Evolutionary conservation across 176 grass and related monocot species (phyloP).

Genomic region (Eragrostis curvula): DNA sequence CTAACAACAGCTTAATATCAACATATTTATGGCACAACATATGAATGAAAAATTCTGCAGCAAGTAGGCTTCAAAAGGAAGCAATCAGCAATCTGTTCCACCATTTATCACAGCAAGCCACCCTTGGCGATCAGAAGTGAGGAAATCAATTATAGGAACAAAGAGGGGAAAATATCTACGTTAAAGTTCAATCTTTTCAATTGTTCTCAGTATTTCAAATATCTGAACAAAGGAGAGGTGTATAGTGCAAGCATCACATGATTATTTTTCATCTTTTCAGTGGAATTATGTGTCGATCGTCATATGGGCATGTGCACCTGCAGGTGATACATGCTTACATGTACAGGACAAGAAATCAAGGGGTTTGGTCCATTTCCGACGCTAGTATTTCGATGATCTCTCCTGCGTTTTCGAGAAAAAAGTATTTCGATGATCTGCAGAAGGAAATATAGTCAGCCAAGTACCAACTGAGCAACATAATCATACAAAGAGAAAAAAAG

Average conservation of each 20-base stretch:
- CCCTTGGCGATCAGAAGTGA: no score
- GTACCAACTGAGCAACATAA: constrained; percentile 17
- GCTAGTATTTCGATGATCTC: constrained; percentile 44
- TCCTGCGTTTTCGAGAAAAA: no score
- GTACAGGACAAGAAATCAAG: constrained; percentile 15
- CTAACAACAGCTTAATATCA: no score
- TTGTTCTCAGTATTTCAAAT: constrained; percentile 13
- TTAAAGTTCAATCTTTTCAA: constrained; percentile 3
- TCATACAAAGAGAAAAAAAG: neutral
- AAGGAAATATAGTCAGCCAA: constrained; percentile 20
- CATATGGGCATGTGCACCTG: neutral
- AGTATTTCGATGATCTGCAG: constrained; percentile 45
- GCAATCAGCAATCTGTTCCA: no score
- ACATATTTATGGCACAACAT: no score
- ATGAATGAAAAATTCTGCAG: no score
- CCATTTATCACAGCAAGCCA: no score
- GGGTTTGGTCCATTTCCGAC: constrained; percentile 29
- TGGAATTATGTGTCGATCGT: neutral
- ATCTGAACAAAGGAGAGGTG: neutral
- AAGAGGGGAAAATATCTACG: no score
- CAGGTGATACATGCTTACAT: constrained; percentile 49
- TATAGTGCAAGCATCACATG: neutral
- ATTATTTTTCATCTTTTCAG: neutral
- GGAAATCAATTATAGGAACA: no score
- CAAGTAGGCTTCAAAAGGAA: no score